Evolutionary conservation across 345 rosid genomes (phyloP), one percentile per base, ranked within the genome.

Genomic region (Moringa oleifera): DNA sequence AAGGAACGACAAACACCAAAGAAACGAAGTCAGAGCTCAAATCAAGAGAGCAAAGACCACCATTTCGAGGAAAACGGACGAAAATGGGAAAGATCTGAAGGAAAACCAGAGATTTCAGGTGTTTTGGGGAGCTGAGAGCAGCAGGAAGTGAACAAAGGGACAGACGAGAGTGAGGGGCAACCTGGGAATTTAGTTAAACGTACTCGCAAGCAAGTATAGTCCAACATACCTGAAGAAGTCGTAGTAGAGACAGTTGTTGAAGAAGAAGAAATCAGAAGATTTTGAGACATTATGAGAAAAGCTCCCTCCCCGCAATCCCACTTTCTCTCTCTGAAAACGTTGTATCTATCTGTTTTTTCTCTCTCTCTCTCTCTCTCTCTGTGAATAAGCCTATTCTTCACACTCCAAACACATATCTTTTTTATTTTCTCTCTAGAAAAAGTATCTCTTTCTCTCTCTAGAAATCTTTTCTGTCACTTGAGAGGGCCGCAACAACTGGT

Each of bases 401-500:
- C 54, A 28, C 33, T 28, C 33, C 8, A 28, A 8, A 28, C 3
- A 28, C 3, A 28, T 28, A 28, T 28, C 3, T 28, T 8, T 28
- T 28, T 28, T 28, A 3, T 2, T 28, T 28, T 28, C 33, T 28
- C 33, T 28, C 33, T 28, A 28, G 8, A 28, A 28, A n/a, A n/a
- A n/a, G n/a, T 28, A 28, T 28, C 8, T 3, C 52, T 31, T 21
- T 63, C 64, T 75, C 71, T 37, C 73, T 65, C 73, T 62, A 18
- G 31, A 62, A 22, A 58, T 57, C 58, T 23, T 56, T 19, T 21
- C 22, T 61, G 55, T 73, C 79, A 73, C 77, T 78, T 70, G 67
- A 59, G 71, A 63, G 68, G 77, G 79, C 80, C 77, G 84, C 87
- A 73, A 75, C 79, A 68, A 57, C 75, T 69, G 79, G 76, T 79